Evolutionary conservation across 139 green algal genomes (phyloP).

Genomic region (Spirogloea muscicola): DNA sequence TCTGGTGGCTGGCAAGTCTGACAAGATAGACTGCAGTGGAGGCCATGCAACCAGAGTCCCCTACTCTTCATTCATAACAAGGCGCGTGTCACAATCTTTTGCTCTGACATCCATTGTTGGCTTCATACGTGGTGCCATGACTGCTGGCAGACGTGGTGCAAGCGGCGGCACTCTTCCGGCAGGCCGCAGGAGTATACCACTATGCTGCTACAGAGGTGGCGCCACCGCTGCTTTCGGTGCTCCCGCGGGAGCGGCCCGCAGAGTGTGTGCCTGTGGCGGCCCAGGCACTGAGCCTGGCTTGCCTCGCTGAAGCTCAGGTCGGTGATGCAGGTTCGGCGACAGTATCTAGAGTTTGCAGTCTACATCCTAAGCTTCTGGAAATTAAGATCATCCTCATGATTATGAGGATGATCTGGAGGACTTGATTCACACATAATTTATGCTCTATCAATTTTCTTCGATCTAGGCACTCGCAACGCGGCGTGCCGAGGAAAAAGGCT

Average conservation of each 20-base stretch:
- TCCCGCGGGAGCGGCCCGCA: constrained; percentile 5
- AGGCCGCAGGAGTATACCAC: constrained; percentile 9
- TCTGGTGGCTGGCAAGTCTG: not conserved
- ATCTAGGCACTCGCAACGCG: not conserved
- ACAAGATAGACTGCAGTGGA: not conserved
- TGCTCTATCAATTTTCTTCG: not conserved
- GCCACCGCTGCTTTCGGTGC: not conserved
- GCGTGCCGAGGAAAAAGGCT: not conserved
- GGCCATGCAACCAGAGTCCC: not conserved
- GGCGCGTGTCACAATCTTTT: not conserved
- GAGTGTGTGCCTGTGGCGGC: constrained; percentile 1
- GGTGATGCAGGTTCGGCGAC: not conserved
- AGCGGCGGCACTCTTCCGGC: not conserved
- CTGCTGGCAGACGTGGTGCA: not conserved
- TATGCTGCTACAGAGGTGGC: not conserved
- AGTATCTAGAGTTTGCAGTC: too few species aligned
- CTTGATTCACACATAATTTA: not conserved
- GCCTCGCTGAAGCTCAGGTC: constrained; percentile 24
- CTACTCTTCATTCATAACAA: not conserved
- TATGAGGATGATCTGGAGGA: too few species aligned
- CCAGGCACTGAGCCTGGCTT: not conserved
- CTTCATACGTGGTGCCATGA: not conserved
- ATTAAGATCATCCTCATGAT: too few species aligned
- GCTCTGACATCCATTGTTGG: not conserved
- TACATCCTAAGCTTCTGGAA: too few species aligned